Evolutionary conservation across 768 basidiomycete species (phyloP).

Genomic region (Boletus barrowsii): DNA sequence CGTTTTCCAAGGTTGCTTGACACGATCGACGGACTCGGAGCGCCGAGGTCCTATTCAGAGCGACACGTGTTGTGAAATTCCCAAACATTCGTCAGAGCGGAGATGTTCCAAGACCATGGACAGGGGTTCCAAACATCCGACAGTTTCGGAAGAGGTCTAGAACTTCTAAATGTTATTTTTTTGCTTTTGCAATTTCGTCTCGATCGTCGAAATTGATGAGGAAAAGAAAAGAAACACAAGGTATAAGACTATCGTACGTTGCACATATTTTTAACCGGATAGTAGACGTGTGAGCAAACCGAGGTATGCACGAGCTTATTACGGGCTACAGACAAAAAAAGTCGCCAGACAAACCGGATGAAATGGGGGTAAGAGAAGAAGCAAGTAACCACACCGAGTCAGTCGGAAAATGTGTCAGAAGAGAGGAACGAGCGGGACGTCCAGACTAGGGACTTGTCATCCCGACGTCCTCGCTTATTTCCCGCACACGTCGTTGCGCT

Average conservation of each 20-base stretch:
- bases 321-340: constrained; percentile 20
- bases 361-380: background rate
- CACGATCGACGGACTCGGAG: no score
- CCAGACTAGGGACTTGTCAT: constrained; percentile 30
- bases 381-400: background rate
- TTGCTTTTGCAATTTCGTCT: background rate
- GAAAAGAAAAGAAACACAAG: constrained; percentile 6
- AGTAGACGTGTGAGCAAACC: constrained; percentile 9
- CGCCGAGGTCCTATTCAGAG: no score
- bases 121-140: no score
- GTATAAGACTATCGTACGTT: constrained; percentile 32
- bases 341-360: constrained; percentile 12
- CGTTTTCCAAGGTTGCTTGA: no score
- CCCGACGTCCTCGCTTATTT: constrained; percentile 31
- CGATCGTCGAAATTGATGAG: background rate
- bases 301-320: constrained; percentile 28
- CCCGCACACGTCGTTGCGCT: constrained; percentile 27
- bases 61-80: no score
- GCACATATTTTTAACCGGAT: constrained; percentile 18
- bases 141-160: background rate
- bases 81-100: no score
- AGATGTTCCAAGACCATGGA: no score
- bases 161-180: constrained; percentile 12
- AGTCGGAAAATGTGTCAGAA: background rate
- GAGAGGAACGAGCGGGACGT: background rate